Percentiles rank a stretch among this genome's conserved stretches.
These are phyloP conservation scores for Maudiozyma humilis DNA, from an alignment of 1,139 yeast species.

Conservation along the genomic window DNA sequence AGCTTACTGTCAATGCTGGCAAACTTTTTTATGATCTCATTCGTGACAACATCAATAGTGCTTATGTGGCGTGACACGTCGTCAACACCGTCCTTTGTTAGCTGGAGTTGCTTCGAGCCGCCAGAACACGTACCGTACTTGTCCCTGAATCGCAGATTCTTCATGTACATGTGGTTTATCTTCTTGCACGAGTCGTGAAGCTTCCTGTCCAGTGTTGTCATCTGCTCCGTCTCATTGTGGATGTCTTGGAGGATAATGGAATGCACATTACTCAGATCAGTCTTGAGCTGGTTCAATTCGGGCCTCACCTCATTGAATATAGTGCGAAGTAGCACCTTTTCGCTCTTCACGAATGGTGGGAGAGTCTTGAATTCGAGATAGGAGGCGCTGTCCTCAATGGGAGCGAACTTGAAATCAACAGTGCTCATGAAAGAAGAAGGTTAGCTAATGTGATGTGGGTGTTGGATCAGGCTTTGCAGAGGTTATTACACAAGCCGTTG, in stretches of 20 bases:
- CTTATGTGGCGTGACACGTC: conserved; percentile 2
- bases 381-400: conserved; percentile 5
- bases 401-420: background rate
- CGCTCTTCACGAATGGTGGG: conserved; percentile 12
- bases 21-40: conserved; percentile 7
- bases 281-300: conserved; percentile 19
- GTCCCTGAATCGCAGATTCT: conserved; percentile 12
- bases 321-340: conserved; percentile 14
- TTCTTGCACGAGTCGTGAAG: conserved; percentile 20
- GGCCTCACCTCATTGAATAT: conserved; percentile 20
- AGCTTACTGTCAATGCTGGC: conserved; percentile 14
- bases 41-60: background rate
- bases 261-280: conserved; percentile 18
- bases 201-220: conserved; percentile 18
- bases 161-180: conserved; percentile 19
- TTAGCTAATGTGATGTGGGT: no score
- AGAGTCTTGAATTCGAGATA: conserved; percentile 15
- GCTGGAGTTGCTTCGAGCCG: conserved; percentile 8
- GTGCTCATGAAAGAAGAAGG: background rate
- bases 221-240: conserved; percentile 21
- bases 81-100: conserved; percentile 3
- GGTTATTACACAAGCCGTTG: no score
- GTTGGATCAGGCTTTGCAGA: no score
- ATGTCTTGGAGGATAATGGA: conserved; percentile 20
- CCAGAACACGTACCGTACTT: conserved; percentile 8